Conservation (phyloP, 805 yeast genomes). For the Brettanomyces naardenensis region DNA sequence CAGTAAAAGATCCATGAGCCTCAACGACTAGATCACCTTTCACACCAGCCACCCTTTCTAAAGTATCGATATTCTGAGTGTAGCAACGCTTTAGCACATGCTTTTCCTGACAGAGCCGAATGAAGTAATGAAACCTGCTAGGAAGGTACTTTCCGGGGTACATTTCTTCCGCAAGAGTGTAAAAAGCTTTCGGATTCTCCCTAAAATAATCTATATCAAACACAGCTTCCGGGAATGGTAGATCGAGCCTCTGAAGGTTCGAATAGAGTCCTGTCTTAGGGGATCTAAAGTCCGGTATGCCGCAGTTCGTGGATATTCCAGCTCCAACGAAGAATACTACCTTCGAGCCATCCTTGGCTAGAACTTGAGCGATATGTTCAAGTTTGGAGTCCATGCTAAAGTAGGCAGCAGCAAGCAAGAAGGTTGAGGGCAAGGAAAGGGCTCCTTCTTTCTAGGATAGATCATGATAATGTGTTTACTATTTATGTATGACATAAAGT, state of each 20-base stretch:
- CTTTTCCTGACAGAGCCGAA: constrained; percentile 60
- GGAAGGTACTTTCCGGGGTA: constrained; percentile 87
- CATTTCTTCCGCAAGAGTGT: constrained; percentile 72
- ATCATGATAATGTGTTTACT: neutral
- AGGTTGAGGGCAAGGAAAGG: too few species aligned
- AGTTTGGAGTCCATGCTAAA: constrained; percentile 18
- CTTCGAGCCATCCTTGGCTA: constrained; percentile 24
- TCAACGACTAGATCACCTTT: constrained; percentile 59
- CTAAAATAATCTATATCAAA: constrained; percentile 81
- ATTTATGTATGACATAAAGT: neutral
- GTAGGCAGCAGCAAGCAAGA: neutral
- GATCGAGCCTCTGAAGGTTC: constrained; percentile 60
- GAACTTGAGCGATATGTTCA: constrained; percentile 14
- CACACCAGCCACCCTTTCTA: constrained; percentile 82
- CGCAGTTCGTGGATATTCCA: constrained; percentile 88
- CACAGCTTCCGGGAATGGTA: constrained; percentile 94
- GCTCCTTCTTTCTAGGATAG: neutral
- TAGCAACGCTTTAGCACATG: constrained; percentile 60
- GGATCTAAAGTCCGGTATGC: constrained; percentile 91
- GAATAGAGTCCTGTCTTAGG: constrained; percentile 86
- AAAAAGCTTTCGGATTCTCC: constrained; percentile 76
- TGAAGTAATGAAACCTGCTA: constrained; percentile 70
- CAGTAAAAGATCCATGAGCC: constrained; percentile 93
- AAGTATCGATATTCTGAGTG: constrained; percentile 90
- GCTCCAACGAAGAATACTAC: constrained; percentile 81